Percentiles rank a stretch among this genome's conserved stretches.
Conservation (phyloP, 768 basidiomycete species). For the Suillus subalutaceus region DNA sequence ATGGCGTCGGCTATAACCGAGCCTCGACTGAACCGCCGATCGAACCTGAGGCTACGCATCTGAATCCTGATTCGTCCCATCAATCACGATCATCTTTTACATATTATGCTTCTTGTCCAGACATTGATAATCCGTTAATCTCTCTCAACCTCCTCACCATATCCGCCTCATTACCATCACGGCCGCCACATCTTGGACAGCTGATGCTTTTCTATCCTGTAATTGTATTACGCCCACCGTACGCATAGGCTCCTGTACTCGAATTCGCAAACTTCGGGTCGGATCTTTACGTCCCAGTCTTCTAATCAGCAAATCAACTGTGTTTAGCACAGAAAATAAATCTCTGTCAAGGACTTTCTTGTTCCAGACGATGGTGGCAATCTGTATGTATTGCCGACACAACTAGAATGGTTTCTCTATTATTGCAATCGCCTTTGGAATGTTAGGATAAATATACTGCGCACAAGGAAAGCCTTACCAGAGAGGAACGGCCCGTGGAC, state of each 20-base stretch:
- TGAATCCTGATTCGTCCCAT: neutral
- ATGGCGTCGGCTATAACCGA: slow-evolving; percentile 1
- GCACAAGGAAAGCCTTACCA: neutral
- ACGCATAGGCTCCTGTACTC: neutral
- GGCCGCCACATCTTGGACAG: neutral
- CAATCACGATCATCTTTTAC: neutral
- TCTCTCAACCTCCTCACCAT: neutral
- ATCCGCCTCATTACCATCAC: neutral
- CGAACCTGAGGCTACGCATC: neutral
- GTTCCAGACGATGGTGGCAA: neutral
- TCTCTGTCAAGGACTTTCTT: neutral
- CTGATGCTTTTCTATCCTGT: neutral
- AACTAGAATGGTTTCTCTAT: neutral
- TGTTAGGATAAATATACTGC: neutral
- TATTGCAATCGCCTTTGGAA: neutral
- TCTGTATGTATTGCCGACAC: neutral
- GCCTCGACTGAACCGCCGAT: neutral
- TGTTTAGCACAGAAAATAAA: neutral
- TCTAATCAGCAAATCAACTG: neutral
- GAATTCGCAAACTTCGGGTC: neutral
- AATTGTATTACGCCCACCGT: neutral
- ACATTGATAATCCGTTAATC: neutral
- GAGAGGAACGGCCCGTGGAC: neutral
- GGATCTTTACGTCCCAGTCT: slow-evolving; percentile 2
- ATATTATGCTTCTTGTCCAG: slow-evolving; percentile 2